phyloP scores from a whole-genome alignment of 331 rosid species.

The Spiraea crenata region DNA sequence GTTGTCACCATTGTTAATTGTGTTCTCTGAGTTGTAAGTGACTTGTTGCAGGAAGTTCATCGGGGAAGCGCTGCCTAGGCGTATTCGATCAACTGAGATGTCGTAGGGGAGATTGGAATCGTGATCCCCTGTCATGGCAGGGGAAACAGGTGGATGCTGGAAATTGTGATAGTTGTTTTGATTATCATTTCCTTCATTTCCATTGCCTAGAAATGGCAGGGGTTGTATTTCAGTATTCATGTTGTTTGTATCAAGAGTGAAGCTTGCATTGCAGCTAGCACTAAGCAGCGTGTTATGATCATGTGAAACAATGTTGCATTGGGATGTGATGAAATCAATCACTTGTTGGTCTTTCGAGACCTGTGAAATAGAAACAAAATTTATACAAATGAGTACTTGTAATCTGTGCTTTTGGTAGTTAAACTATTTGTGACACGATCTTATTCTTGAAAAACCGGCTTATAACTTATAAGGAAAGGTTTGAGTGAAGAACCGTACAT shows the following conservation, averaged over 20 bases:
- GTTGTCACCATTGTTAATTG: slow-evolving; percentile 19
- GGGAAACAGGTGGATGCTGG: slow-evolving; percentile 22
- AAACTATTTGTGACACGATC: background rate
- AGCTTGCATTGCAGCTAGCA: slow-evolving; percentile 16
- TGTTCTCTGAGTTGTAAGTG: slow-evolving; percentile 40
- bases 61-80: slow-evolving; percentile 41
- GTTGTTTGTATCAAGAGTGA: slow-evolving; percentile 23
- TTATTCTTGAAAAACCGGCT: background rate
- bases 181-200: slow-evolving; percentile 30
- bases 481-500: slow-evolving; percentile 32
- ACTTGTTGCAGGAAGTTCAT: slow-evolving; percentile 66
- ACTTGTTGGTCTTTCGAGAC: slow-evolving; percentile 69
- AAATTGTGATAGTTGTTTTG: slow-evolving; percentile 29
- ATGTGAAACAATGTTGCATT: slow-evolving; percentile 38
- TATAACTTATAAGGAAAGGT: background rate
- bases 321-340: slow-evolving; percentile 56
- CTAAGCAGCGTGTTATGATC: slow-evolving; percentile 49
- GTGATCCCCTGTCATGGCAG: slow-evolving; percentile 37
- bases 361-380: slow-evolving; percentile 32
- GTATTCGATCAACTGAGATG: slow-evolving; percentile 36
- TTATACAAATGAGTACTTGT: background rate
- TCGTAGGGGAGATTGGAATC: slow-evolving; percentile 42
- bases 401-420: background rate
- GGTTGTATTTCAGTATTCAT: slow-evolving; percentile 40
- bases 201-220: slow-evolving; percentile 29